These are phyloP conservation scores for Monsonia emarginata DNA, from an alignment of 441 rosid species.

Conservation along the genomic window DNA sequence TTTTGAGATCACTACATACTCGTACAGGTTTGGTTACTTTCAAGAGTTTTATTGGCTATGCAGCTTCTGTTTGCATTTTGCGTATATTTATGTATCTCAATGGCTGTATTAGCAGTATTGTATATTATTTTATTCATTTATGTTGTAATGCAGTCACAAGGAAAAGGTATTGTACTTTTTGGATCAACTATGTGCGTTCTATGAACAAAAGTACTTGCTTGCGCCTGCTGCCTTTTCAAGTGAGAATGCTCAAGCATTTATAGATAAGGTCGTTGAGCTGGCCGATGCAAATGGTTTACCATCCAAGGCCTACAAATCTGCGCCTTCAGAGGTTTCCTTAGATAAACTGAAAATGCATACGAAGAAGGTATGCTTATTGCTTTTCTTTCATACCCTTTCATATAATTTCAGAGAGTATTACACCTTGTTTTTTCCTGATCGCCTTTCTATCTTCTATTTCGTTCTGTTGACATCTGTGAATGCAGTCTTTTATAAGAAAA, in stretches of 20 bases:
- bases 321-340: slow-evolving; percentile 37
- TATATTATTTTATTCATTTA: slow-evolving; percentile 18
- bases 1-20: slow-evolving; percentile 54
- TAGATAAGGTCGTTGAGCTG: slow-evolving; percentile 58
- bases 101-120: background rate
- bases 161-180: slow-evolving; percentile 58
- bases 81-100: background rate
- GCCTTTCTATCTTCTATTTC: background rate
- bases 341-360: slow-evolving; percentile 38
- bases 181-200: slow-evolving; percentile 65
- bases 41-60: slow-evolving; percentile 3
- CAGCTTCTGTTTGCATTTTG: background rate
- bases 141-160: slow-evolving; percentile 54
- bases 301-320: slow-evolving; percentile 44
- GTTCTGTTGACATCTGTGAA: slow-evolving; percentile 12
- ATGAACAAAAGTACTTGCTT: slow-evolving; percentile 50
- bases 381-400: slow-evolving; percentile 8
- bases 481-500: slow-evolving; percentile 13
- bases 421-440: background rate
- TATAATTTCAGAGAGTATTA: background rate
- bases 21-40: slow-evolving; percentile 54
- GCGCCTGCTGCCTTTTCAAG: slow-evolving; percentile 43
- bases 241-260: slow-evolving; percentile 43
- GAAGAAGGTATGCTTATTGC: slow-evolving; percentile 43
- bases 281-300: slow-evolving; percentile 64